These are phyloP conservation scores for Diospyros lotus DNA, from an alignment of 148 eudicot genomes.

Conservation along the genomic window DNA sequence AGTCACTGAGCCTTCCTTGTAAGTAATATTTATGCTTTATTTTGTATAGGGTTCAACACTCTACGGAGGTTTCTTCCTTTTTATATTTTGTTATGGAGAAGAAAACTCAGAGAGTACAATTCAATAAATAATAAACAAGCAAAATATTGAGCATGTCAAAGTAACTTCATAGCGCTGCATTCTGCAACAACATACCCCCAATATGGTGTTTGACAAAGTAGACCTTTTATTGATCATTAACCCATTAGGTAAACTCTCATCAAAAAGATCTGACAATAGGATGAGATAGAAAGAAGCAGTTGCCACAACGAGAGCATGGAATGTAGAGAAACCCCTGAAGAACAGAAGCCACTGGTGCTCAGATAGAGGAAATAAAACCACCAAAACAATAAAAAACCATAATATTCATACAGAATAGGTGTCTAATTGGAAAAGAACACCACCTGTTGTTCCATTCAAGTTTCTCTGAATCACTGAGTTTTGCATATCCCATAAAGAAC, in stretches of 20 bases:
- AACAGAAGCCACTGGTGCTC: background rate
- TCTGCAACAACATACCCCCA: slow-evolving; percentile 36
- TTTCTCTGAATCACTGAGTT: slow-evolving; percentile 28
- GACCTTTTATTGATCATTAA: slow-evolving; percentile 33
- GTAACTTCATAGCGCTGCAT: background rate
- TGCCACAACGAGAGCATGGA: slow-evolving; percentile 47
- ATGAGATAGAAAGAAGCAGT: slow-evolving; percentile 45
- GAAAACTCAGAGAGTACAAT: too few species aligned
- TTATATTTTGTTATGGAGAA: background rate
- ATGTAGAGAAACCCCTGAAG: slow-evolving; percentile 54
- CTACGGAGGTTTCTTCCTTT: too few species aligned
- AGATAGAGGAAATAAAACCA: slow-evolving; percentile 4
- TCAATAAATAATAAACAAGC: background rate
- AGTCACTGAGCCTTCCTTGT: too few species aligned
- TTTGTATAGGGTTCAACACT: too few species aligned
- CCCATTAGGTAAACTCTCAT: slow-evolving; percentile 15
- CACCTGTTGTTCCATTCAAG: slow-evolving; percentile 56
- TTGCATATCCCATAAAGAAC: slow-evolving; percentile 33
- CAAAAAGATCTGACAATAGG: slow-evolving; percentile 35
- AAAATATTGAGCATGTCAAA: background rate
- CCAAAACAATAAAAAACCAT: background rate
- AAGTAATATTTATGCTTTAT: too few species aligned
- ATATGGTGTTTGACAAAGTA: slow-evolving; percentile 33
- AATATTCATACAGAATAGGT: background rate
- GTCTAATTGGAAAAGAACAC: slow-evolving; percentile 4